These are phyloP conservation scores for Tricholoma hemisulphureum DNA, from an alignment of 768 basidiomycete genomes.

Conservation along the genomic window DNA sequence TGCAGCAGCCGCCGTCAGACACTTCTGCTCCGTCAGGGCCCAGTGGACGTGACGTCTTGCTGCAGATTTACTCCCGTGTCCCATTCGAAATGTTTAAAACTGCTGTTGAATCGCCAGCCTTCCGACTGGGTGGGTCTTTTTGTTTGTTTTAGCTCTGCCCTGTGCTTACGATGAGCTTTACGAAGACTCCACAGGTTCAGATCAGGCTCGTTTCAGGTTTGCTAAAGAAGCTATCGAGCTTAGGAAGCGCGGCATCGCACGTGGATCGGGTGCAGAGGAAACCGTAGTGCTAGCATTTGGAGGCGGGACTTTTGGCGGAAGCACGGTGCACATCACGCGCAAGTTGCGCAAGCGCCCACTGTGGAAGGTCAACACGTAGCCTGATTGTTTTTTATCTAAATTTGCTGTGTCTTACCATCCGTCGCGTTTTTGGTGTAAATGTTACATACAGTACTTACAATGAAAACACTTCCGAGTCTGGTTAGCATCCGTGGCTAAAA, in stretches of 20 bases:
- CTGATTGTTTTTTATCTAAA: slow-evolving; percentile 21
- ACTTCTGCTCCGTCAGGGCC: slow-evolving; percentile 39
- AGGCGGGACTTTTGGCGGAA: slow-evolving; percentile 62
- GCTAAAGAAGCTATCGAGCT: slow-evolving; percentile 86
- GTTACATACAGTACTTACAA: background rate
- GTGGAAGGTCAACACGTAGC: slow-evolving; percentile 78
- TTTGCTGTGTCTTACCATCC: background rate
- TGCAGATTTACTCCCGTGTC: slow-evolving; percentile 74
- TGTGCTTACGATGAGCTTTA: slow-evolving; percentile 19
- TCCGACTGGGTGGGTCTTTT: slow-evolving; percentile 66
- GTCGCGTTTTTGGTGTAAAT: background rate
- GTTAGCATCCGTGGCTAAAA: slow-evolving; percentile 25
- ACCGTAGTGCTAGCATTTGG: slow-evolving; percentile 92
- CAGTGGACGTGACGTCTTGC: slow-evolving; percentile 64
- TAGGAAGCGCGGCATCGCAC: slow-evolving; percentile 74
- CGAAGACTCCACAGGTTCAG: slow-evolving; percentile 52
- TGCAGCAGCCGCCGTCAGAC: slow-evolving; percentile 39
- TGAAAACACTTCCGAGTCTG: slow-evolving; percentile 10
- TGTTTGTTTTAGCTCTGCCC: slow-evolving; percentile 1
- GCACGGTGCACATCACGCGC: slow-evolving; percentile 83
- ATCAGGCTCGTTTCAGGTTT: slow-evolving; percentile 88
- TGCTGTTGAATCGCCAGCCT: slow-evolving; percentile 74
- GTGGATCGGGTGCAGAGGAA: slow-evolving; percentile 74
- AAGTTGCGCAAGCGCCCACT: slow-evolving; percentile 83
- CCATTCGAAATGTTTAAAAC: slow-evolving; percentile 88